A percentile compares a stretch with the other conserved stretches of the same genome.
Conservation (phyloP, 768 basidiomycete genomes). For the Krasilnikovozyma curviuscula region DNA sequence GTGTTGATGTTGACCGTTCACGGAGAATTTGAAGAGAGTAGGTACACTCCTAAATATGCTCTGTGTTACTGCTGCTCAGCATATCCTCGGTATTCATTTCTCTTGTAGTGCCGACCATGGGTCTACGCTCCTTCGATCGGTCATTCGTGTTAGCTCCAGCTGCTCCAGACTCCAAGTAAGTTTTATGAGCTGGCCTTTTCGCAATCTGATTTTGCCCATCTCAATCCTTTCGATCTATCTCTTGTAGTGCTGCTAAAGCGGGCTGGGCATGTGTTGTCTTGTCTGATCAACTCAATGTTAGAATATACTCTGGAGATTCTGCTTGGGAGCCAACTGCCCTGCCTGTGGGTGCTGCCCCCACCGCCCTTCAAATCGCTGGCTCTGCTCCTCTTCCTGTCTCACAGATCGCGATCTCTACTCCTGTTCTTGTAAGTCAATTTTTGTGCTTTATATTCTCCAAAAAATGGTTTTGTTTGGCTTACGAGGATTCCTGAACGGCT, state of each 20-base stretch:
- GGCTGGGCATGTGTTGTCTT: constrained; percentile 84
- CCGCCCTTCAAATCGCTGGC: constrained; percentile 3
- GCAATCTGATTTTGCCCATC: constrained; percentile 10
- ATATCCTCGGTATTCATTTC: background rate
- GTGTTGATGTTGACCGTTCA: constrained; percentile 55
- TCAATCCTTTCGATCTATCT: constrained; percentile 1
- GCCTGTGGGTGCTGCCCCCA: constrained; percentile 12
- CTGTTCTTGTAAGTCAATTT: background rate
- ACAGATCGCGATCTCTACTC: constrained; percentile 15
- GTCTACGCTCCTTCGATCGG: constrained; percentile 80
- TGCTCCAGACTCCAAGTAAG: constrained; percentile 62
- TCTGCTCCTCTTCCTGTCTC: constrained; percentile 19
- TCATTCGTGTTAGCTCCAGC: constrained; percentile 73
- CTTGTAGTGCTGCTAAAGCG: constrained; percentile 44
- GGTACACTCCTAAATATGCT: constrained; percentile 20
- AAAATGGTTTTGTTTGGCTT: constrained; percentile 30
- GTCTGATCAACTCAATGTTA: constrained; percentile 68
- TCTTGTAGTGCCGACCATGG: constrained; percentile 43
- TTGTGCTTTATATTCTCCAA: background rate
- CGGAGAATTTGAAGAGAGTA: constrained; percentile 81
- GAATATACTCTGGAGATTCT: constrained; percentile 61
- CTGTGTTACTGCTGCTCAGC: constrained; percentile 6
- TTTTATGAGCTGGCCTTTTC: constrained; percentile 9
- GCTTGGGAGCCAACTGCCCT: constrained; percentile 42
- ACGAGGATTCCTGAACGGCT: constrained; percentile 34